Conservation (phyloP, 129 eudicot genomes). For the Lonicera japonica region DNA sequence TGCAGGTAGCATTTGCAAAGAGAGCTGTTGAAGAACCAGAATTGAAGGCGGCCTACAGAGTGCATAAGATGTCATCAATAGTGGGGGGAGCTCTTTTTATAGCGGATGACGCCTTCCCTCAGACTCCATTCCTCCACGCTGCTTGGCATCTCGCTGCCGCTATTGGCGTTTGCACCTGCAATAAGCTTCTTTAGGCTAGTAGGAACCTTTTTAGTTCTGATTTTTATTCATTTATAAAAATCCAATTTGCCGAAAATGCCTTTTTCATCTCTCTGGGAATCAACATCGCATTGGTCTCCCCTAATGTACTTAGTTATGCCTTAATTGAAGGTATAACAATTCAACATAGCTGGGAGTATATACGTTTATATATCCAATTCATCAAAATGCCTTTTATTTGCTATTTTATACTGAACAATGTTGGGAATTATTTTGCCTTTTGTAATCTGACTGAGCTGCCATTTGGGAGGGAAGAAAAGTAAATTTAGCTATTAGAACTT, state of each 20-base stretch:
- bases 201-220: slow-evolving; percentile 9
- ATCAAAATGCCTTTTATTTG: not conserved
- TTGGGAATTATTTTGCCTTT: slow-evolving; percentile 11
- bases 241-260: slow-evolving; percentile 46
- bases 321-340: not conserved
- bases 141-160: slow-evolving; percentile 99
- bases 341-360: not conserved
- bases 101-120: slow-evolving; percentile 76
- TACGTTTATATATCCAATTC: too few relatives aligned
- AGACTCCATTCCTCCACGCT: slow-evolving; percentile 86
- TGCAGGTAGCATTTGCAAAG: slow-evolving; percentile 77
- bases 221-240: not conserved
- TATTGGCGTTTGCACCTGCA: slow-evolving; percentile 77
- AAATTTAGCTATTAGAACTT: too few relatives aligned
- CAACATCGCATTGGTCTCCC: not conserved
- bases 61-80: slow-evolving; percentile 79
- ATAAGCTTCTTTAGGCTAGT: slow-evolving; percentile 84
- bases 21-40: slow-evolving; percentile 70
- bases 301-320: not conserved
- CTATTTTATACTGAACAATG: too few relatives aligned
- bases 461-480: too few relatives aligned
- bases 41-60: slow-evolving; percentile 65
- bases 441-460: not conserved
- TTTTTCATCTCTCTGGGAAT: slow-evolving; percentile 3
- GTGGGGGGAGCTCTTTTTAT: slow-evolving; percentile 77